These are phyloP conservation scores for Eutypella sp. DNA, from an alignment of 2,329 filamentous ascomycete genomes.

Conservation along the genomic window DNA sequence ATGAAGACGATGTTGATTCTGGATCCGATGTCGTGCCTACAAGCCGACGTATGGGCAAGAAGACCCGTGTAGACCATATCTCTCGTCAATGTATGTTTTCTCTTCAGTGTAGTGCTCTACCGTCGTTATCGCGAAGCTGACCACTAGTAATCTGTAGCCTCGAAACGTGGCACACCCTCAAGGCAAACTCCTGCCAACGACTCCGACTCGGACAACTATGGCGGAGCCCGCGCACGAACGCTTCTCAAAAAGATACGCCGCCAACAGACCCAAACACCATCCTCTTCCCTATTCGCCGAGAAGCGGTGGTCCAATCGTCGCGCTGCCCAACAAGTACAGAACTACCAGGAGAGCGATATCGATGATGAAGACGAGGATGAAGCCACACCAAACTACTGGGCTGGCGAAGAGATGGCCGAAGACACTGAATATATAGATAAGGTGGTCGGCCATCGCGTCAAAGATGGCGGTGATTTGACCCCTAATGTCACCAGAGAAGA, in stretches of 20 bases:
- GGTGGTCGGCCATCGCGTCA: slow-evolving; percentile 79
- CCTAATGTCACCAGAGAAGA: slow-evolving; percentile 62
- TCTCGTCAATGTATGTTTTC: slow-evolving; percentile 56
- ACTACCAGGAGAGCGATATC: slow-evolving; percentile 63
- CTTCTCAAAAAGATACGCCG: slow-evolving; percentile 73
- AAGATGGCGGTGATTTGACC: slow-evolving; percentile 58
- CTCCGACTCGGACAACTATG: slow-evolving; percentile 73
- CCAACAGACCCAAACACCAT: slow-evolving; percentile 59
- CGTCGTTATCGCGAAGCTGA: slow-evolving; percentile 13
- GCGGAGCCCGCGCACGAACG: slow-evolving; percentile 65
- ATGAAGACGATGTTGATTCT: slow-evolving; percentile 57
- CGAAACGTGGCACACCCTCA: slow-evolving; percentile 54
- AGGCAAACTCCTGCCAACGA: slow-evolving; percentile 51
- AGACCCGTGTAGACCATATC: slow-evolving; percentile 58
- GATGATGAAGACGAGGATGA: slow-evolving; percentile 63
- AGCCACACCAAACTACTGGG: slow-evolving; percentile 65
- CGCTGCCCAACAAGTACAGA: slow-evolving; percentile 63
- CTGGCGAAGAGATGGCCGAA: slow-evolving; percentile 63
- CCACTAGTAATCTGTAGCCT: slow-evolving; percentile 37
- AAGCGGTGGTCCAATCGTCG: slow-evolving; percentile 89
- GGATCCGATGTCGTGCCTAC: slow-evolving; percentile 65
- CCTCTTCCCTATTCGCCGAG: slow-evolving; percentile 65
- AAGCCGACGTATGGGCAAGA: slow-evolving; percentile 57
- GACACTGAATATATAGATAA: slow-evolving; percentile 83
- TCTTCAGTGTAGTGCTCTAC: slow-evolving; percentile 3